phyloP scores from a whole-genome alignment of 2,329 filamentous ascomycete species.

The Alternaria triticimaculans region DNA sequence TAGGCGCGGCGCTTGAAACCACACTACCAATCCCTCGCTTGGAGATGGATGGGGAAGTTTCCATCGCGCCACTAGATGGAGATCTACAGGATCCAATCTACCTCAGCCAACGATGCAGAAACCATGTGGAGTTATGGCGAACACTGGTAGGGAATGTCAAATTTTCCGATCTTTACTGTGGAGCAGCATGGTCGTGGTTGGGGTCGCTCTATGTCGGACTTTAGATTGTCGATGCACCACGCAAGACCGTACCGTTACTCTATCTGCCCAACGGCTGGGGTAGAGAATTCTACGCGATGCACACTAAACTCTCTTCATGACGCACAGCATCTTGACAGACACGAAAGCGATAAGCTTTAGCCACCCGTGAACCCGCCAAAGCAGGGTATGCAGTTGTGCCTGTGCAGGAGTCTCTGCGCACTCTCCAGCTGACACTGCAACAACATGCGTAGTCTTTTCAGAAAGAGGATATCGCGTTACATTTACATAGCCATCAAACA shows the following conservation, averaged over 20 bases:
- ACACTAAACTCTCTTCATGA: background rate
- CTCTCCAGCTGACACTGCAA: background rate
- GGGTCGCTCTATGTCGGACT: background rate
- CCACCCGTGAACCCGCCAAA: background rate
- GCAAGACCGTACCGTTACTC: background rate
- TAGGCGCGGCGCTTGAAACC: conserved; percentile 8
- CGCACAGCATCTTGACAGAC: background rate
- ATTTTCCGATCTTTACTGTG: background rate
- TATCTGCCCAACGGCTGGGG: background rate
- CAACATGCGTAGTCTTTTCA: background rate
- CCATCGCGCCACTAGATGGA: conserved; percentile 1
- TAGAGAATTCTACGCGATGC: conserved; percentile 1
- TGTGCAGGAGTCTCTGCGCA: background rate
- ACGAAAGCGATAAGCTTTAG: background rate
- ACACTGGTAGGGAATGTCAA: background rate
- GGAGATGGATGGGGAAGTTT: background rate
- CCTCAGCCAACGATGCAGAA: background rate
- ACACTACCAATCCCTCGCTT: background rate
- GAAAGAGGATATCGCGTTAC: background rate
- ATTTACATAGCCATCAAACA: background rate
- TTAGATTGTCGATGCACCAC: background rate
- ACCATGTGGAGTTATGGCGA: background rate
- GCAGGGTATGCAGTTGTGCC: background rate
- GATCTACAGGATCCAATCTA: background rate
- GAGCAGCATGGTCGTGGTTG: background rate